Evolutionary conservation across 164 flowering plant species (phyloP), one percentile per base, ranked within the genome.

Genomic region (Berberis vulgaris): DNA sequence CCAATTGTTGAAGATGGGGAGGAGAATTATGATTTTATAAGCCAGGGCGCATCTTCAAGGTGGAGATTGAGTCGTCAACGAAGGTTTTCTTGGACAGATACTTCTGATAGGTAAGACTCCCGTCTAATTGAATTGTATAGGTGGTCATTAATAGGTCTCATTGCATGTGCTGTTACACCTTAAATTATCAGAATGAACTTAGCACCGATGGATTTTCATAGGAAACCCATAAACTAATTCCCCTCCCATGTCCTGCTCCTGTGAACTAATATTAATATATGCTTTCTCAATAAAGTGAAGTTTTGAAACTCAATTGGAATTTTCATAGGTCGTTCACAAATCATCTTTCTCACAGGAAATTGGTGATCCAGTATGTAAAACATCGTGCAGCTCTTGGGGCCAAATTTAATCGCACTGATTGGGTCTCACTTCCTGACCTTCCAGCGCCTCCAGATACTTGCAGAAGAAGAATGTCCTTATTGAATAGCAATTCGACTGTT

Each of bases 301-400:
- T 26, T 26, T 26, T 26, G 26, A 26, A 26, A 26, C 26, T 26
- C 26, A 26, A 26, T 26, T 26, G 26, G 26, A 26, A 26, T 26
- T 26, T 26, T 26, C 26, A 26, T 26, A 26, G 26, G 26, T 26
- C 26, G 26, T 26, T 26, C 26, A 66, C 41, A 54, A 56, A 6
- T 43, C 50, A 54, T 53, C 53, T 68, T 70, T 47, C 50, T 66
- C 13, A 46, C 79, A 84, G 88, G 76, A 77, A 83, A 70, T 69
- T 94, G 81, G 74, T 94, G 59, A 86, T 84, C 57, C 86, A 79
- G 70, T 94, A 88, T 83, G 93, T 75, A 45, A 83, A 84, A 75
- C 66, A 82, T 67, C 94, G 95, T 65, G 93, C 87, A 44, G 73
- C 75, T 59, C 95, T 78, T 64, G 98, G 98, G 60, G 77, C 88